Percentiles rank a stretch among this genome's conserved stretches.
phyloP scores from a whole-genome alignment of 192 early-diverging fungal genomes.

The Obelidium mucronatum region DNA sequence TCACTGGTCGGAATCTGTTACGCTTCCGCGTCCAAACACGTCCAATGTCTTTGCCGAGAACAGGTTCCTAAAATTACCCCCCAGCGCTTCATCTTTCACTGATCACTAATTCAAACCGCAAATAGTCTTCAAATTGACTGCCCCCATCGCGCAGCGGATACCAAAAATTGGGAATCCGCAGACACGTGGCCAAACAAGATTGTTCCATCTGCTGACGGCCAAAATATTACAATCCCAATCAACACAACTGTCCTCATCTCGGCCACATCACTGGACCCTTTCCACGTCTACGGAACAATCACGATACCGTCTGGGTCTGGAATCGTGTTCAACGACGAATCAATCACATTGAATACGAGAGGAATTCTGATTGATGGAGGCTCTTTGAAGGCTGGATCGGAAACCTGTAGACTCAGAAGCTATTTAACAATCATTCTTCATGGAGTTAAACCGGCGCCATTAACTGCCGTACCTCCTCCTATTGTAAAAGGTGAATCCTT shows the following conservation, averaged over 20 bases:
- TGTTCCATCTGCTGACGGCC: conserved; percentile 21
- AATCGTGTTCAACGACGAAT: conserved; percentile 4
- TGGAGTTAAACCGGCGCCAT: conserved; percentile 29
- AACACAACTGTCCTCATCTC: conserved; percentile 2
- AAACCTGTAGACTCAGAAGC: conserved; percentile 34
- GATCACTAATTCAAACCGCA: too few species aligned
- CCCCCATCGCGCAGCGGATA: conserved; percentile 24
- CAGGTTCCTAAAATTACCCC: background rate
- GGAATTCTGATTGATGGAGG: background rate
- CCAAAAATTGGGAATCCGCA: conserved; percentile 25
- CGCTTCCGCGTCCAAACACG: conserved; percentile 28
- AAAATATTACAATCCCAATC: background rate
- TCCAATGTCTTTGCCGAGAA: conserved; percentile 22
- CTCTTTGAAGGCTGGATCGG: conserved; percentile 1
- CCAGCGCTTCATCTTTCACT: too few species aligned
- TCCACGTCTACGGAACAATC: conserved; percentile 1
- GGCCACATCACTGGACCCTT: background rate
- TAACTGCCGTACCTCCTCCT: background rate
- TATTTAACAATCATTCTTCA: conserved; percentile 26
- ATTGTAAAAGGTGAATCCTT: background rate
- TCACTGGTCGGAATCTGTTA: conserved; percentile 41
- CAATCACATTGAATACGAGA: conserved; percentile 5
- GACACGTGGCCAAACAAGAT: conserved; percentile 21
- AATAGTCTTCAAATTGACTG: conserved; percentile 2
- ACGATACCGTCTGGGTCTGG: background rate